Conservation (phyloP, 169 alveolate genomes). For the Haemoproteus tartakovskyi region DNA sequence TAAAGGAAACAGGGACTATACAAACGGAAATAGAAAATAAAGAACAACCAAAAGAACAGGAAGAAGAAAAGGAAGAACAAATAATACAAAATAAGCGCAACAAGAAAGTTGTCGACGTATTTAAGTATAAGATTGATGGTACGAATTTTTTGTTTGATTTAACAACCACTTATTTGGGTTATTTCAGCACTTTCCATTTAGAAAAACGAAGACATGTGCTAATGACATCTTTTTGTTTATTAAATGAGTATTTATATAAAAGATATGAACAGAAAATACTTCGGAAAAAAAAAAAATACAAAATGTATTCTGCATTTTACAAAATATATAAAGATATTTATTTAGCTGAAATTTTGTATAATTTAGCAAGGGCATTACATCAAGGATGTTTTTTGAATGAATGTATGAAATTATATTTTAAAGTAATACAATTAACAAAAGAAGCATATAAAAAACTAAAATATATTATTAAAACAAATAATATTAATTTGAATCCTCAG, state of each 20-base stretch:
- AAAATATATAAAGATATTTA: conserved; percentile 45
- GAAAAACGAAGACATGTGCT: conserved; percentile 33
- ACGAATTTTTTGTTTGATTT: conserved; percentile 49
- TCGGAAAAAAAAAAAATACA: conserved; percentile 36
- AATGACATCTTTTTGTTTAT: conserved; percentile 62
- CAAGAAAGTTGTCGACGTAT: not conserved
- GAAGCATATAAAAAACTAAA: conserved; percentile 42
- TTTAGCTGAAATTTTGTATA: conserved; percentile 50
- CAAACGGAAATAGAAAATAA: not conserved
- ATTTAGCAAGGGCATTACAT: conserved; percentile 45
- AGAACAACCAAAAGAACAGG: not conserved
- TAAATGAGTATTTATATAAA: conserved; percentile 45
- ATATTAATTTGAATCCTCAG: conserved; percentile 9
- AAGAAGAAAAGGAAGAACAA: too few relatives aligned
- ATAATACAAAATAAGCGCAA: not conserved
- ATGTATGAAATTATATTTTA: conserved; percentile 32
- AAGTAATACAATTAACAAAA: conserved; percentile 14
- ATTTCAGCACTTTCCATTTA: conserved; percentile 24
- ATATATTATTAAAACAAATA: conserved; percentile 2
- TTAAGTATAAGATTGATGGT: conserved; percentile 9
- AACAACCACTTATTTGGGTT: conserved; percentile 36
- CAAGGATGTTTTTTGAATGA: conserved; percentile 40
- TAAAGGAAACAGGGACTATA: not conserved
- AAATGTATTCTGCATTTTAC: conserved; percentile 19
- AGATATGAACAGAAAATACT: conserved; percentile 55